Base-by-base conservation (phyloP, 345 rosid species). In the Eutrema yunnanense region DNA sequence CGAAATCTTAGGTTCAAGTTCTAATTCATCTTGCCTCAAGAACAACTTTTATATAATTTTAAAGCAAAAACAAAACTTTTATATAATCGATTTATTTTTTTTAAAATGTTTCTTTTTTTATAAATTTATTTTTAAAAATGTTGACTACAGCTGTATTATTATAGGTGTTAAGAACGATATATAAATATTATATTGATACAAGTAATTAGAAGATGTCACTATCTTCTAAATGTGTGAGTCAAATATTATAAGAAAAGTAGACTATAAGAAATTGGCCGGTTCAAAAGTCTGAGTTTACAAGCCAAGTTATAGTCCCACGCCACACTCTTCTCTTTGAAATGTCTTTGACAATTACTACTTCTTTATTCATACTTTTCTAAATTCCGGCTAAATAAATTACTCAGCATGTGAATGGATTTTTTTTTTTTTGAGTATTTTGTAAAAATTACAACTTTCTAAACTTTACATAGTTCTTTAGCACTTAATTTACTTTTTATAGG, bases 221-320 rank as follows among this genome's bases (percentile, higher is more conserved):
- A 29, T 75, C 74, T 29, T 44, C 14, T 43, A 62, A 54, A 34
- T 69, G 26, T 61, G 50, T 27, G 59, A 47, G 65, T 62, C 65
- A 70, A 70, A 55, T 48, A 32, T 22, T n/a, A 22, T 3, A 48
- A 48, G 72, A 76, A 71, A 71, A 64, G 62, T 41, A 14, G 38
- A 62, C 50, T 7, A 56, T 57, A 70, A 47, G 46, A 75, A 49
- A 77, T 13, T 64, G 66, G 80, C 72, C 76, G 65, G 72, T 76
- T 76, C 68, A 57, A 76, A 70, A 33, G 71, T 57, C 67, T 76
- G 67, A 76, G 56, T 9, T 57, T 76, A 76, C 80, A 71, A 76
- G 80, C 80, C 55, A 76, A 56, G 54, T 32, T 57, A 65, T 56
- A 70, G 62, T 65, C 72, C 72, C 72, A 76, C 75, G 72, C 72